Base-by-base conservation (phyloP, 2,329 filamentous ascomycete species). In the Aspergillus pseudonomiae region DNA sequence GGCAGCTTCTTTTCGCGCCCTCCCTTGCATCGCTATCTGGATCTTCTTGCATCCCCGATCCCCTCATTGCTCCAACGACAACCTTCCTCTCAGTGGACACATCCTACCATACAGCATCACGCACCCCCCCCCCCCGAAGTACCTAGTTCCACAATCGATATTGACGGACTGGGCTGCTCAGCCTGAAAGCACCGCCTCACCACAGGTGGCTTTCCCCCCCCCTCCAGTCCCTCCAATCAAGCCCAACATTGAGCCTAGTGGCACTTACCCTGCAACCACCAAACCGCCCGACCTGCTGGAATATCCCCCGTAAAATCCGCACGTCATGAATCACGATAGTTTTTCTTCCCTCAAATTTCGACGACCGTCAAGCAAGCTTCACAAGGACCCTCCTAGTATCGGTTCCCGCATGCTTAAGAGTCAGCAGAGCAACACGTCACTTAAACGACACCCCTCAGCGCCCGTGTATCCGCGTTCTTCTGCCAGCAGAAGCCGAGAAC, bases 381-480 rank as follows among this genome's bases (percentile, higher is more conserved):
- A 78, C 71, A 82, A 82, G 71, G 79, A 81, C 48, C 74, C 79
- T 68, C 79, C 80, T 63, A 78, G 76, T 64, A 77, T 78, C 64
- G 72, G 71, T 67, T 77, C 76, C 61, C 74, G 75, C 63, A 75
- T 78, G 64, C 75, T 81, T 65, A 77, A 77, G 62, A 80, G 76
- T 68, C 79, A 80, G 65, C 75, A 80, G 66, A 81, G 78, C 69
- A 75, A 74, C 66, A 76, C 75, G 52, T 78, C 79, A 57, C 75
- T 83, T 62, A 81, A 80, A 68, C 75, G 81, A 69, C 80, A 82
- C 68, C 81, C 81, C 36, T 82, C 81, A 60, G 80, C 80, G 28
- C 79, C 79, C 30, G 76, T 80, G 39, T 79, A 80, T 62, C 80
- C 80, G 34, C 79, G 79, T 54, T 80, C 77, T 53, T 79, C 78